Base-by-base conservation (phyloP, 805 yeast species). In the Brettanomyces sp. region DNA sequence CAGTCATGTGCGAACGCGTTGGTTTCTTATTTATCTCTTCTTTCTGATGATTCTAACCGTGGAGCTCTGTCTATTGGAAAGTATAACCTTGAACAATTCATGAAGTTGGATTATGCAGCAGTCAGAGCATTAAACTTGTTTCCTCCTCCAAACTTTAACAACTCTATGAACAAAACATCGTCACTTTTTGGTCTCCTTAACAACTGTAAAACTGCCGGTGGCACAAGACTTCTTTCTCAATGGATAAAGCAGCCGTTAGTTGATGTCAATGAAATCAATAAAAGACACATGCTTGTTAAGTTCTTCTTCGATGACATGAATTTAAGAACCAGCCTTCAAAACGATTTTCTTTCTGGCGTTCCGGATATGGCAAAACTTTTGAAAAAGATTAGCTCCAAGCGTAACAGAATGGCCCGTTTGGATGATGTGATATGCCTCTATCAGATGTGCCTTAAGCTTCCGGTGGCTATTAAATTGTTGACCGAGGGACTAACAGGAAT, bases 231-330 rank as follows among this genome's bases (percentile, higher is more conserved):
- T 43, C 72, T 93, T 24, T 81, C 93, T 13, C 96, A 88, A 58
- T 93, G 99, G 99, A 72, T 93, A 49, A 93, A 91, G 58, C 99
- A 93, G 64, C 99, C 99, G 1, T 71, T 93, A 42, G 81, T 95
- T 45, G 79, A 79, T 52, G 58, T 73, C 9, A 57, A 54, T 0
- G 78, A 72, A 43, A 89, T 93, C 36, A 62, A 66, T 36, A 70
- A 79, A 39, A 73, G 99, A 43, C 96, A 86, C 52, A 62, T 68
- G 6, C 66, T 93, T 43, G 95, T 91, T n/a, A 83, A 79, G 25
- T 73, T 76, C 48, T 65, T 93, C 52, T 70, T 85, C n/a, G 76
- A 82, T 32, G 85, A 89, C 54, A 65, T 87, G 5, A 77, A 76
- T 51, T 58, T 84, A 45, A 73, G 96, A 48, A 76, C 80, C 11